phyloP scores from a whole-genome alignment of 192 early-diverging fungal genomes.

The Gaertneriomyces semiglobifer region DNA sequence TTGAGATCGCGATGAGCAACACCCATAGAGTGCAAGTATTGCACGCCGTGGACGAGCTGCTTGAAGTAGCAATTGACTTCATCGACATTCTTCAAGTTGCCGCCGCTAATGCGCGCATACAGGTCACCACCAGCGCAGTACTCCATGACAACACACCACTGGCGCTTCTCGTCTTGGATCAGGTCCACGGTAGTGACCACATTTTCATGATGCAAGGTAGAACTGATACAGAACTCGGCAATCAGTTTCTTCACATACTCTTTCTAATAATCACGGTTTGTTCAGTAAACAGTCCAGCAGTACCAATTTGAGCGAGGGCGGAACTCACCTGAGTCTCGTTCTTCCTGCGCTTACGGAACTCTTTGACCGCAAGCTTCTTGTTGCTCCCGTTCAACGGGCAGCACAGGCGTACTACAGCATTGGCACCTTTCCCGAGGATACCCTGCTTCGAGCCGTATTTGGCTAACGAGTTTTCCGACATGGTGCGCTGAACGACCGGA shows the following conservation, averaged over 20 bases:
- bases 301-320: background rate
- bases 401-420: constrained; percentile 84
- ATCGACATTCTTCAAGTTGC: constrained; percentile 63
- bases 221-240: constrained; percentile 93
- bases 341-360: constrained; percentile 82
- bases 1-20: constrained; percentile 97
- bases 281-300: background rate
- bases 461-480: constrained; percentile 47
- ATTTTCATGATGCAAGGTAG: constrained; percentile 84
- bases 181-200: constrained; percentile 93
- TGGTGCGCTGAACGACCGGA: constrained; percentile 18
- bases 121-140: constrained; percentile 94
- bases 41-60: constrained; percentile 85
- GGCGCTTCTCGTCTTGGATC: constrained; percentile 77
- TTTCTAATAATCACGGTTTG: constrained; percentile 51
- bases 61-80: constrained; percentile 87
- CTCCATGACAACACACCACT: constrained; percentile 81
- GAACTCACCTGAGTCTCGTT: constrained; percentile 61
- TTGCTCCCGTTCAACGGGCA: constrained; percentile 54
- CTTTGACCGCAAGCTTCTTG: constrained; percentile 84
- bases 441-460: constrained; percentile 81
- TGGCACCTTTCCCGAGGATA: constrained; percentile 83
- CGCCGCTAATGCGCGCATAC: constrained; percentile 71
- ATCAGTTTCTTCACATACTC: constrained; percentile 95
- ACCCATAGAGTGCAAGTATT: constrained; percentile 87